These are phyloP conservation scores for Nyctanthes arbortristis DNA, from an alignment of 257 asterid genomes.

Conservation along the genomic window DNA sequence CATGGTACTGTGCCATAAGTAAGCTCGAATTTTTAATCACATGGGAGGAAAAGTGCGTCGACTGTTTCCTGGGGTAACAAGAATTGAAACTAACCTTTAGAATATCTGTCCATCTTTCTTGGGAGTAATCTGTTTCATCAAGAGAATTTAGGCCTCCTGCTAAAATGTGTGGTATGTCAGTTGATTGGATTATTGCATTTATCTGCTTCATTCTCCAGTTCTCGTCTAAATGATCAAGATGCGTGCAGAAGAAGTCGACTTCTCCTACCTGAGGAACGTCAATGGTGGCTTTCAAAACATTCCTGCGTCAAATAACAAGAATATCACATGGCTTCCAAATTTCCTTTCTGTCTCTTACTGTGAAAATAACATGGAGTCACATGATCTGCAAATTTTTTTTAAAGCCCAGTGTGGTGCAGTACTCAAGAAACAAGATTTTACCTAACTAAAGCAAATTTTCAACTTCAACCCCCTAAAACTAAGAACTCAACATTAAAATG, in stretches of 20 bases:
- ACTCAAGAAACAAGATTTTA: background rate
- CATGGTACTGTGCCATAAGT: slow-evolving; percentile 59
- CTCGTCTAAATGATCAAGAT: slow-evolving; percentile 83
- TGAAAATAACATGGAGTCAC: background rate
- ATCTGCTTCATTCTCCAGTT: slow-evolving; percentile 95
- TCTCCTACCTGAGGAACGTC: slow-evolving; percentile 87
- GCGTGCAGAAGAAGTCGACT: slow-evolving; percentile 75
- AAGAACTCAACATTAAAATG: background rate
- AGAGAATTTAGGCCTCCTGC: slow-evolving; percentile 94
- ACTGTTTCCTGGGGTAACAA: background rate
- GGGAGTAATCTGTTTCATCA: slow-evolving; percentile 83
- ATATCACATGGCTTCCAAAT: background rate
- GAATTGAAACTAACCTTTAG: slow-evolving; percentile 50
- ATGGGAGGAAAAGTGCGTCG: no score
- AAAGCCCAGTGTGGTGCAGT: background rate
- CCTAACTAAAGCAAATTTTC: background rate
- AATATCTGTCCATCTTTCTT: slow-evolving; percentile 91
- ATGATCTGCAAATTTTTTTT: background rate
- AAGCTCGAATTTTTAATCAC: background rate
- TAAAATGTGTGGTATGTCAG: slow-evolving; percentile 77
- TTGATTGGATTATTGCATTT: slow-evolving; percentile 68
- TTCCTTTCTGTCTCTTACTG: background rate
- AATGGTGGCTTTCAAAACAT: slow-evolving; percentile 88
- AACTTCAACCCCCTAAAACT: background rate
- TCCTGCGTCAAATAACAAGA: slow-evolving; percentile 46